phyloP scores from a whole-genome alignment of 257 asterid genomes.

The Pogostemon cablin region DNA sequence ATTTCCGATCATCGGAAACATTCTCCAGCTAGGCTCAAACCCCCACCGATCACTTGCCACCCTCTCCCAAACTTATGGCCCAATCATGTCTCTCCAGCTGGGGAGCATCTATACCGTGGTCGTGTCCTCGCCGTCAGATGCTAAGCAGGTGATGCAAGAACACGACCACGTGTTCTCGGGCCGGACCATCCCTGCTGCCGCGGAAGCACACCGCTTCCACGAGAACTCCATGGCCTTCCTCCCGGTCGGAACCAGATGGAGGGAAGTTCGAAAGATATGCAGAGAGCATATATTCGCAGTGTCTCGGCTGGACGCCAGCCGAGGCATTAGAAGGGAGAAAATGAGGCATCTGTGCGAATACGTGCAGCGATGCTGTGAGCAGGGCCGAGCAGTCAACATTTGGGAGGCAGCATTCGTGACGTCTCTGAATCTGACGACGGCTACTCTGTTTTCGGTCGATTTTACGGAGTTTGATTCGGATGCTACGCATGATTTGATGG shows the following conservation, averaged over 20 bases:
- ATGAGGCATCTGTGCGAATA: conserved; percentile 7
- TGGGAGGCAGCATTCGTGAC: conserved; percentile 25
- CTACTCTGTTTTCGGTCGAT: conserved; percentile 31
- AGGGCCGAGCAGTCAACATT: not conserved
- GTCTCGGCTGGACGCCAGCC: not conserved
- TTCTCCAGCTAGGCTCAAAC: not conserved
- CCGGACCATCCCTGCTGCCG: not conserved
- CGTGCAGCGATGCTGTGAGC: not conserved
- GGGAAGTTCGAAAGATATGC: conserved; percentile 28
- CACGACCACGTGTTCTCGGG: not conserved
- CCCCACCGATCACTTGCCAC: not conserved
- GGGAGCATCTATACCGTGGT: not conserved
- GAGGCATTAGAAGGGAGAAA: not conserved
- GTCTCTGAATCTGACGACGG: conserved; percentile 10
- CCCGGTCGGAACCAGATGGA: conserved; percentile 39
- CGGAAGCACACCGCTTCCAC: not conserved
- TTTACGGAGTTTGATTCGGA: conserved; percentile 21
- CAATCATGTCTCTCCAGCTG: conserved; percentile 7
- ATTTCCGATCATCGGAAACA: conserved; percentile 3
- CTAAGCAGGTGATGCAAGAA: not conserved
- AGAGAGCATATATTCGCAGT: conserved; percentile 33
- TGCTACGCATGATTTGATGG: conserved; percentile 36
- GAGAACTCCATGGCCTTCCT: conserved; percentile 27
- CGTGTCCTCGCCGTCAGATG: not conserved
- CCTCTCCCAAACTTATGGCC: conserved; percentile 7